Evolutionary conservation across 176 grass and related monocot species (phyloP).

Genomic region (Rhynchospora tenuis): DNA sequence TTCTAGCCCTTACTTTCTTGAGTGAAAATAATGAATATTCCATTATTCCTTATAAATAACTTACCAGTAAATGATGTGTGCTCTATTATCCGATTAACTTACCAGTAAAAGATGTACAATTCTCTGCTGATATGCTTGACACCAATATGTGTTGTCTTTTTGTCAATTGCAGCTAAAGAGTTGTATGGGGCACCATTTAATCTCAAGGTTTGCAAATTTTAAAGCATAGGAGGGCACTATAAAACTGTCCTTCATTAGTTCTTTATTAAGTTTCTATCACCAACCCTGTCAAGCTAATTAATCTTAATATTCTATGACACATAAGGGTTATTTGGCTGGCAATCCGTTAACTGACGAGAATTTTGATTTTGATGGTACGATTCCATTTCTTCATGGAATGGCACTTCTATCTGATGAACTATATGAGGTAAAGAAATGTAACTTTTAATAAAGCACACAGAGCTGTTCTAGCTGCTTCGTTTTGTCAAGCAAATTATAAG

Average conservation of each 20-base stretch:
- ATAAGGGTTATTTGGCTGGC: slow-evolving; percentile 54
- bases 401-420: slow-evolving; percentile 80
- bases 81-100: neutral
- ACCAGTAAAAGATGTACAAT: neutral
- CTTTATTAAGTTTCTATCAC: neutral
- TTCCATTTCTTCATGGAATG: slow-evolving; percentile 69
- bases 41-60: neutral
- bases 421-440: slow-evolving; percentile 28
- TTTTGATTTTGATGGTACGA: slow-evolving; percentile 36
- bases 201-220: slow-evolving; percentile 31
- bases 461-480: too few species aligned
- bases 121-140: neutral
- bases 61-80: neutral
- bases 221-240: neutral
- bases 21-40: neutral
- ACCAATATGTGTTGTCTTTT: neutral
- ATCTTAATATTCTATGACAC: slow-evolving; percentile 16
- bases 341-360: slow-evolving; percentile 34
- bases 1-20: neutral
- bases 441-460: too few species aligned
- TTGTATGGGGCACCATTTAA: slow-evolving; percentile 17
- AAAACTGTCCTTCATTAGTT: neutral
- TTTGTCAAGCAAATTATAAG: too few species aligned
- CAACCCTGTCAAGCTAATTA: neutral
- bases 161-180: slow-evolving; percentile 9